Base-by-base conservation (phyloP, 148 eudicot genomes). In the Diospyros lotus region DNA sequence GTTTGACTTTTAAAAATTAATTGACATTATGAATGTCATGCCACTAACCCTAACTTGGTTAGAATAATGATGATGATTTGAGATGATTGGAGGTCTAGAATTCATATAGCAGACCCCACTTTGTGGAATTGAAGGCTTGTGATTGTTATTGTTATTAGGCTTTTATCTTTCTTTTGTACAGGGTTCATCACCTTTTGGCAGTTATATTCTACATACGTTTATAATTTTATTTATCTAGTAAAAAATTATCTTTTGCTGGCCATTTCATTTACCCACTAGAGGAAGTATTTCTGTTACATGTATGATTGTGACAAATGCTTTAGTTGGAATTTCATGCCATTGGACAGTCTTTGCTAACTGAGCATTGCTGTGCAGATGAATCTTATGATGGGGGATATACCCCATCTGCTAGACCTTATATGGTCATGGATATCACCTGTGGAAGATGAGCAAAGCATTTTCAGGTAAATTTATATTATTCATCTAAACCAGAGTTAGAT, bases 371-470 rank as follows among this genome's bases (percentile, higher is more conserved):
- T 64, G 74, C 96, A 94, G 98, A 95, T 90, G 96, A 89, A 84
- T 85, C 97, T 95, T 64, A 92, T 95, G 96, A 73, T 87, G 65
- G 96, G 91, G 66, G 82, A 90, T 81, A 90, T 95, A 84, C 96
- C 93, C 38, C 82, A 68, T 76, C 82, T 95, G 75, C 82, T 95
- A 70, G 94, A 95, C 79, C 88, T 90, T 77, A 77, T 95, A 62
- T 95, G 93, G 93, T 87, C 96, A 48, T 95, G 97, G 98, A 89
- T 95, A 86, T 92, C 97, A 78, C 94, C 97, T 73, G 86, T 93
- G 64, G 96, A 88, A 75, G 90, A 90, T 71, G 90, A 89, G 73
- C 86, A 83, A 77, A 78, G 82, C 75, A 64, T 80, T 45, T 94
- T 85, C 92, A 90, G 97, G 98, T 92, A 82, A 80, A 70, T 38